Percentiles rank a stretch among this genome's conserved stretches.
These are phyloP conservation scores for Termitomyces sp. DNA, from an alignment of 768 basidiomycete species.

Conservation along the genomic window DNA sequence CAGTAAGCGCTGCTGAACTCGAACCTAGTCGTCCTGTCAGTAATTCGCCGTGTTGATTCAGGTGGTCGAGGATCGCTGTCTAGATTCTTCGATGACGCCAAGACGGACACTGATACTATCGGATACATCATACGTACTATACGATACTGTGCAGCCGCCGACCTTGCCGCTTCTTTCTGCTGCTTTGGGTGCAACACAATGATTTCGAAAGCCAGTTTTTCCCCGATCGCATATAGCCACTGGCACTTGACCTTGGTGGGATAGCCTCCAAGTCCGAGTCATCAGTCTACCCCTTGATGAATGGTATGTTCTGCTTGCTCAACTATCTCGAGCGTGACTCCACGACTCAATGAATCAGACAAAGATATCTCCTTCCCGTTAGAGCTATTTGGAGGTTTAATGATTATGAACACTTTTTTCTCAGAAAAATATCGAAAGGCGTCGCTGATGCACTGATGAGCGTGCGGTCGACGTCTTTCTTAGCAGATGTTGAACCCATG, in stretches of 20 bases:
- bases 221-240: too few relatives aligned
- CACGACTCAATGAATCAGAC: not conserved
- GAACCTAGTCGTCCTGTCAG: not conserved
- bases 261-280: too few relatives aligned
- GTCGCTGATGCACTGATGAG: too few relatives aligned
- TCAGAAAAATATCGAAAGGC: not conserved
- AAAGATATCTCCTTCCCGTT: not conserved
- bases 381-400: not conserved
- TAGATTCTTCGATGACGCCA: not conserved
- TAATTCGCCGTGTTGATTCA: not conserved
- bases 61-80: not conserved
- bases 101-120: not conserved
- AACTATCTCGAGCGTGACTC: not conserved
- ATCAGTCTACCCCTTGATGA: not conserved
- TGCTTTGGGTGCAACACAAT: not conserved
- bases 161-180: not conserved
- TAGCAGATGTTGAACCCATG: not conserved
- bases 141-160: not conserved
- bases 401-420: not conserved
- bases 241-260: too few relatives aligned
- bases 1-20: not conserved
- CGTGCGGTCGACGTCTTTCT: too few relatives aligned
- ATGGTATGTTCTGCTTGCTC: not conserved
- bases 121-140: too few relatives aligned
- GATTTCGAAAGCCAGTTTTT: not conserved